Conservation (phyloP, 2,329 filamentous ascomycete species). For the Colletotrichum liriopes region DNA sequence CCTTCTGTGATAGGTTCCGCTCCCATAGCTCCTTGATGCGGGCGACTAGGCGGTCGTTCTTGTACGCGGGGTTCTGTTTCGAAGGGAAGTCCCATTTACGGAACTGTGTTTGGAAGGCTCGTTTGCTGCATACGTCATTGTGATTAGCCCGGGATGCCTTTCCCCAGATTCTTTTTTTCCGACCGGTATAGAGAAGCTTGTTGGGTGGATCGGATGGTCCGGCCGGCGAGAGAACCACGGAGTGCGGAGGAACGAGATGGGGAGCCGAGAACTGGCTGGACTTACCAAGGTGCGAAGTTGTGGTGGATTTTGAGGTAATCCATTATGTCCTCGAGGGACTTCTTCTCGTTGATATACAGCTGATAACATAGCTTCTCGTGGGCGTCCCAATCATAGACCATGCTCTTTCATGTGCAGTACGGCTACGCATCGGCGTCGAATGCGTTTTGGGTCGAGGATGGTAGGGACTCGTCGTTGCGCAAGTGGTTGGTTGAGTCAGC, state of each 20-base stretch:
- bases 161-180: slow-evolving; percentile 16
- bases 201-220: slow-evolving; percentile 36
- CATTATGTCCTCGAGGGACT: slow-evolving; percentile 82
- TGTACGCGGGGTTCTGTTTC: slow-evolving; percentile 81
- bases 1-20: slow-evolving; percentile 78
- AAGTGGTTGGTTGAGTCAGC: slow-evolving; percentile 42
- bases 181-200: neutral
- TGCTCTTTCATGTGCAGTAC: slow-evolving; percentile 47
- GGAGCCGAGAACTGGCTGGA: slow-evolving; percentile 35
- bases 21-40: slow-evolving; percentile 86
- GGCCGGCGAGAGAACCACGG: slow-evolving; percentile 36
- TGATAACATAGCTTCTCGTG: slow-evolving; percentile 63
- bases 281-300: slow-evolving; percentile 80
- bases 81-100: slow-evolving; percentile 85
- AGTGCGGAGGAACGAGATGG: slow-evolving; percentile 26
- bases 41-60: slow-evolving; percentile 76
- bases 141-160: slow-evolving; percentile 1
- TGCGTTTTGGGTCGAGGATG: slow-evolving; percentile 34
- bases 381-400: slow-evolving; percentile 65
- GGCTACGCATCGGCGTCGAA: slow-evolving; percentile 12
- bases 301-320: slow-evolving; percentile 76
- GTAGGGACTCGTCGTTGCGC: slow-evolving; percentile 16
- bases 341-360: slow-evolving; percentile 84
- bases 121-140: slow-evolving; percentile 70
- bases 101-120: slow-evolving; percentile 83